Conservation (phyloP, 1,139 yeast species). For the Candida tropicalis region DNA sequence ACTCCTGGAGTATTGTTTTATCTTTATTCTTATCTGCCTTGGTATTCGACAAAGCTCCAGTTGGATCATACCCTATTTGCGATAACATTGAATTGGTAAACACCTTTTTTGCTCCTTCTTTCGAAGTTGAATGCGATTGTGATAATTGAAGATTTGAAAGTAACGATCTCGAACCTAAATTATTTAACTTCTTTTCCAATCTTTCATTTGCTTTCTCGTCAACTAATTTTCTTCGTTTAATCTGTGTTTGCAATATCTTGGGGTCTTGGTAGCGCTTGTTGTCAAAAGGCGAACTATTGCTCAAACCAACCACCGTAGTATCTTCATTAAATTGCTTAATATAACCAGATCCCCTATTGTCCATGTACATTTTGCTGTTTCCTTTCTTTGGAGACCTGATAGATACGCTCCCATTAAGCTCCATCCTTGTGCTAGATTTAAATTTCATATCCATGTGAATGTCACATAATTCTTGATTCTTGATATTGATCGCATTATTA, state of each 20-base stretch:
- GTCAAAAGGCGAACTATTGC: slow-evolving; percentile 18
- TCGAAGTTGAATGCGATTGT: neutral
- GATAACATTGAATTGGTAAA: slow-evolving; percentile 40
- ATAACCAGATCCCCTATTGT: slow-evolving; percentile 15
- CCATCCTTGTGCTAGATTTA: slow-evolving; percentile 64
- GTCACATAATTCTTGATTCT: slow-evolving; percentile 60
- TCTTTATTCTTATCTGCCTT: slow-evolving; percentile 17
- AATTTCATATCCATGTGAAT: slow-evolving; percentile 68
- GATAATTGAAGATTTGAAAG: slow-evolving; percentile 13
- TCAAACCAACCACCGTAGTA: slow-evolving; percentile 20
- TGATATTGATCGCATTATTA: slow-evolving; percentile 57
- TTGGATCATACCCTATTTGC: slow-evolving; percentile 57
- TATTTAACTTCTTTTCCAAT: slow-evolving; percentile 32
- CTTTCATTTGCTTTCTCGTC: slow-evolving; percentile 37
- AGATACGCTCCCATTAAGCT: slow-evolving; percentile 64
- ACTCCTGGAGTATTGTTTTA: slow-evolving; percentile 23
- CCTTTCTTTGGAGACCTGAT: slow-evolving; percentile 37
- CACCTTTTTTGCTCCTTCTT: slow-evolving; percentile 23
- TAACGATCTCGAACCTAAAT: slow-evolving; percentile 15
- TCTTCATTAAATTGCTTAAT: slow-evolving; percentile 27
- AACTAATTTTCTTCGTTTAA: slow-evolving; percentile 33
- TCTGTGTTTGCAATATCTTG: slow-evolving; percentile 39
- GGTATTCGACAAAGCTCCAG: slow-evolving; percentile 17
- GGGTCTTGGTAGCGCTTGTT: slow-evolving; percentile 46
- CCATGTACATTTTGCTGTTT: slow-evolving; percentile 28